These are phyloP conservation scores for Curvularia lunata DNA, from an alignment of 2,329 filamentous ascomycete species.

Conservation along the genomic window DNA sequence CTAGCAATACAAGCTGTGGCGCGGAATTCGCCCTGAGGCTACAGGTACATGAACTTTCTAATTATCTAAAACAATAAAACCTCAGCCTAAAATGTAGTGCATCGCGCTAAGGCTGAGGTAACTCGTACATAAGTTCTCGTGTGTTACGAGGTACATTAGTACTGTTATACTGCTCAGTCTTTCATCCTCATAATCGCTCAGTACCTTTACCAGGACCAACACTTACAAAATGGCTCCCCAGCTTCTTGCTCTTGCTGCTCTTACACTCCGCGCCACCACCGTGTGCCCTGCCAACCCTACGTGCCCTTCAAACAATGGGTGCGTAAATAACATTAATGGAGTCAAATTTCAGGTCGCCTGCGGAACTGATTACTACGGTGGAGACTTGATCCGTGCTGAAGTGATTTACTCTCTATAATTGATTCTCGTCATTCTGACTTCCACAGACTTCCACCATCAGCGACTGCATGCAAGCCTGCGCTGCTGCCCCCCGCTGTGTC, in stretches of 20 bases:
- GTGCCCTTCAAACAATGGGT: conserved; percentile 1
- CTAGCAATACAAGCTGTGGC: neutral
- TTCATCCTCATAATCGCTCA: neutral
- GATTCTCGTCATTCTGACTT: neutral
- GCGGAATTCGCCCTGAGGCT: neutral
- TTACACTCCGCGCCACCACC: conserved; percentile 1
- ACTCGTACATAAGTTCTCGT: neutral
- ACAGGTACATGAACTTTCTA: neutral
- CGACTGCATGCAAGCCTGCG: neutral
- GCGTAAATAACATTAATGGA: neutral
- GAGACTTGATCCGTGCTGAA: conserved; percentile 3
- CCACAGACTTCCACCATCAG: neutral
- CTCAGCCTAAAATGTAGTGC: neutral
- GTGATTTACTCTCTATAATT: neutral
- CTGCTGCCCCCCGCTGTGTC: neutral
- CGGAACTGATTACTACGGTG: conserved; percentile 7
- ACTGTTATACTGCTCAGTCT: no score
- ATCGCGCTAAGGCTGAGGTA: neutral
- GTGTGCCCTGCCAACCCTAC: neutral
- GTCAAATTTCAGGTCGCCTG: conserved; percentile 5
- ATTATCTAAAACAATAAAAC: neutral
- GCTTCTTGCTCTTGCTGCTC: neutral
- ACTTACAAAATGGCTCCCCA: neutral
- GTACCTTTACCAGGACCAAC: neutral
- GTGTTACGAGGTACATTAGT: neutral